Evolutionary conservation across 1,139 yeast species (phyloP), one percentile per base, ranked within the genome.

Genomic region (Pneumocystis jirovecii): DNA sequence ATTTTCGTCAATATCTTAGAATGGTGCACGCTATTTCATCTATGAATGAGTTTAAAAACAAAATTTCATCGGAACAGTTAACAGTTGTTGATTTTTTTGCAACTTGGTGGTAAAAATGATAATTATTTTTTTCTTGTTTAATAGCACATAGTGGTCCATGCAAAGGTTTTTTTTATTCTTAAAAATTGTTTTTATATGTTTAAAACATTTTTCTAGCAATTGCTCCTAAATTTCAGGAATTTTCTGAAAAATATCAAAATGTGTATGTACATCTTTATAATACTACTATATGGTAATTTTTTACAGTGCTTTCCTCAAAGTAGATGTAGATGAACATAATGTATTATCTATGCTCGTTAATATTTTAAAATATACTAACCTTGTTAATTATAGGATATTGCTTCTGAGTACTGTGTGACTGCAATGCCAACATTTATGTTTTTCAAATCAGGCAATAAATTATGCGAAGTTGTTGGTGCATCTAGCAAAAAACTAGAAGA

Each of bases 101-200:
- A 71, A 85, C 91, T 69, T 90, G 97, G 96, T 90, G 97, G 78
- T 96, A 96, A 72, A 96, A 97, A 69, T 90, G 97, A 81, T 89
- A 89, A 25, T 50, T 50, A 50, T 81, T 50, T 50, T 50, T 50
- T 50, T n/a, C 5, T 25, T 50, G 25, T 50, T 50, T 50, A 29
- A 50, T 25, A 50, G 31, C 17, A 50, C n/a, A 21, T 50, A 50
- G 57, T 25, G 57, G 57, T 12, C 57, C 57, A 25, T 50, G 57
- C 8, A 50, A 34, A 50, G 57, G 57, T 50, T 50, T 15, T 21
- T 21, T 44, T 50, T 50, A 25, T 50, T 6, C 31, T 4, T 50
- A 25, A 4, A 10, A 25, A 10, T 19, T 12, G 7, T 12, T 12
- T 50, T 25, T 50, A 40, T 50, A 25, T 50, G 4, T 25, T 29